A percentile compares a stretch with the other conserved stretches of the same genome.
Conservation (phyloP, 441 rosid species). For the Syzygium syzygioides region DNA sequence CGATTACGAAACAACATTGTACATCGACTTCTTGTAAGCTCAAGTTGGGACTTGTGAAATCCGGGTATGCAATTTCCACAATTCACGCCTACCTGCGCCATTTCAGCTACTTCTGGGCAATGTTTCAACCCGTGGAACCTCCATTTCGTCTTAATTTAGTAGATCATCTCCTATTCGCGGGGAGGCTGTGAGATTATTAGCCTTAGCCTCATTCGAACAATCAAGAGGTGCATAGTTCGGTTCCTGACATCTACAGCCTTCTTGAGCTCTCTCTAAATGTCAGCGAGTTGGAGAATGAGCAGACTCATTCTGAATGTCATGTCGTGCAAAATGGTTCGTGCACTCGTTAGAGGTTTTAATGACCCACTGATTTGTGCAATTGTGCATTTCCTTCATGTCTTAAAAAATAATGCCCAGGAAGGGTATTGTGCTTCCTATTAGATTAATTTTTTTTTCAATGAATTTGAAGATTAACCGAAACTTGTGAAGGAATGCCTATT, state of each 20-base stretch:
- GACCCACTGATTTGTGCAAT: background rate
- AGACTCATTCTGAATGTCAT: background rate
- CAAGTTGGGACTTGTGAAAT: background rate
- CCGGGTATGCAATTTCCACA: background rate
- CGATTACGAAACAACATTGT: background rate
- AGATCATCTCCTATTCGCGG: background rate
- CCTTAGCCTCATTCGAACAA: background rate
- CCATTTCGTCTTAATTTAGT: background rate
- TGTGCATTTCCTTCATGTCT: background rate
- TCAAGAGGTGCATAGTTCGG: background rate
- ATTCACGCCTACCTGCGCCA: background rate
- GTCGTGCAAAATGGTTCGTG: background rate
- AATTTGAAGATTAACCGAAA: background rate
- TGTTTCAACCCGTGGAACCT: background rate
- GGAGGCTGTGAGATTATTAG: background rate
- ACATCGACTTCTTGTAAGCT: background rate
- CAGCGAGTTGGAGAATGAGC: background rate
- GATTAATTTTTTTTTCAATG: background rate
- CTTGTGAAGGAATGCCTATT: background rate
- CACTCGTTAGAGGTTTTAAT: too few species aligned
- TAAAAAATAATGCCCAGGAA: background rate
- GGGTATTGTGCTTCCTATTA: background rate
- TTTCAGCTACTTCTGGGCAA: background rate
- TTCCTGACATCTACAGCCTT: too few species aligned
- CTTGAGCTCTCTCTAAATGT: background rate